phyloP scores from a whole-genome alignment of 2,329 filamentous ascomycete genomes.

The Aureobasidium uvarum region DNA sequence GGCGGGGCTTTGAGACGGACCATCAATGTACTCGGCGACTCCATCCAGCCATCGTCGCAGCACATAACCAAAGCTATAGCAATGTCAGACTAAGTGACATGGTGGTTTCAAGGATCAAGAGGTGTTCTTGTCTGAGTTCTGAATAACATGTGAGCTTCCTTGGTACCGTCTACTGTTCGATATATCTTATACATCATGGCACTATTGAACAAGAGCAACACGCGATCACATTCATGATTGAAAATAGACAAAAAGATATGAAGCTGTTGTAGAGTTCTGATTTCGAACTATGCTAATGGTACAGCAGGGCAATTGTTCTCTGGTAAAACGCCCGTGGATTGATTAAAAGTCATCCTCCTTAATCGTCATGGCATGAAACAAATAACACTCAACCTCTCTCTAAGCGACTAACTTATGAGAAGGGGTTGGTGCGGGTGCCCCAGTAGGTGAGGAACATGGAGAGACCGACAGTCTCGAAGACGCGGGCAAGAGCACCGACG shows the following conservation, averaged over 20 bases:
- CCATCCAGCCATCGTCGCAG: too few species aligned
- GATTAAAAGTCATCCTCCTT: conserved; percentile 25
- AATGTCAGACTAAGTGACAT: too few species aligned
- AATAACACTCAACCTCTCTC: conserved; percentile 21
- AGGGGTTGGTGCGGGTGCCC: conserved; percentile 92
- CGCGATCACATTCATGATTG: background rate
- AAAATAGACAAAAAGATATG: background rate
- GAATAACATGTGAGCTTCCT: too few species aligned
- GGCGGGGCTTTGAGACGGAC: background rate
- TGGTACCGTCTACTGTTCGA: too few species aligned
- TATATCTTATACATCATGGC: too few species aligned
- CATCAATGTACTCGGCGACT: conserved; percentile 5
- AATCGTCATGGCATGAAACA: conserved; percentile 26
- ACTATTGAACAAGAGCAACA: background rate
- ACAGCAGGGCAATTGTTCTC: conserved; percentile 22
- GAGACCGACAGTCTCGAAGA: conserved; percentile 90
- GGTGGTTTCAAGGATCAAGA: background rate
- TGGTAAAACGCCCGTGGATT: conserved; percentile 24
- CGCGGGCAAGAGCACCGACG: conserved; percentile 76
- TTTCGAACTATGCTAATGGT: conserved; percentile 25
- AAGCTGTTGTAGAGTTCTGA: conserved; percentile 17
- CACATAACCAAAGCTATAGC: too few species aligned
- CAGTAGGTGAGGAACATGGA: conserved; percentile 94
- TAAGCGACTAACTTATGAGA: conserved; percentile 60
- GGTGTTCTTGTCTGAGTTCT: background rate